Conservation (phyloP, 345 rosid genomes). For the Populus davidiana region DNA sequence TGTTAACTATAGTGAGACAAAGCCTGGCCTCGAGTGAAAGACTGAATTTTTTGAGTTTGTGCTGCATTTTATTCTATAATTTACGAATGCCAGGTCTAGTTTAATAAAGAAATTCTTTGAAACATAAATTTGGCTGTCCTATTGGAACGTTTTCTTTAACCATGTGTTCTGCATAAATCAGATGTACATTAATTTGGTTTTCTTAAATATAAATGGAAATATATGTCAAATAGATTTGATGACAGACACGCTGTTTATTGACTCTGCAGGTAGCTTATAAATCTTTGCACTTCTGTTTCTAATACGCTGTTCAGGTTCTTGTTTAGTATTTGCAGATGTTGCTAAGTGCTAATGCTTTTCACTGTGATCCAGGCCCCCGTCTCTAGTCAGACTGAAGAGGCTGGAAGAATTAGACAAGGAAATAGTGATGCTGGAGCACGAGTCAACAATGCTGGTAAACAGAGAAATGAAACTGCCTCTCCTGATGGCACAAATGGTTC, state of each 20-base stretch:
- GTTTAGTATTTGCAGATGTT: not conserved
- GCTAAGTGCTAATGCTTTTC: not conserved
- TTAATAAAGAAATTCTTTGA: not conserved
- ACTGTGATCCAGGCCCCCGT: constrained; percentile 21
- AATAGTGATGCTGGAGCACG: constrained; percentile 19
- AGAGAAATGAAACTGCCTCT: constrained; percentile 32
- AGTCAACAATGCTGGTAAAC: constrained; percentile 26
- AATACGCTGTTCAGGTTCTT: not conserved
- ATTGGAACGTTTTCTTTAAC: not conserved
- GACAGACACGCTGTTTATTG: not conserved
- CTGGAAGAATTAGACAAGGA: constrained; percentile 26
- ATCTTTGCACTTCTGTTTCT: not conserved
- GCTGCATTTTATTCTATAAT: not conserved
- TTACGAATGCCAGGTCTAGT: not conserved
- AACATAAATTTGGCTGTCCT: not conserved
- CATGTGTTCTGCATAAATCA: not conserved
- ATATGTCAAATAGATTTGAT: not conserved
- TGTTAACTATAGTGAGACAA: not conserved
- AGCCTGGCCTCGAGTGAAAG: not conserved
- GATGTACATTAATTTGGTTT: not conserved
- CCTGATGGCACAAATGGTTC: constrained; percentile 21
- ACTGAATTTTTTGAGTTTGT: not conserved
- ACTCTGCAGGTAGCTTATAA: not conserved
- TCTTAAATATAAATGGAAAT: not conserved
- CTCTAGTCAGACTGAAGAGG: constrained; percentile 37